A percentile compares a stretch with the other conserved stretches of the same genome.
These are phyloP conservation scores for Calonectria pseudoturangicola DNA, from an alignment of 2,329 filamentous ascomycete genomes.

Conservation along the genomic window DNA sequence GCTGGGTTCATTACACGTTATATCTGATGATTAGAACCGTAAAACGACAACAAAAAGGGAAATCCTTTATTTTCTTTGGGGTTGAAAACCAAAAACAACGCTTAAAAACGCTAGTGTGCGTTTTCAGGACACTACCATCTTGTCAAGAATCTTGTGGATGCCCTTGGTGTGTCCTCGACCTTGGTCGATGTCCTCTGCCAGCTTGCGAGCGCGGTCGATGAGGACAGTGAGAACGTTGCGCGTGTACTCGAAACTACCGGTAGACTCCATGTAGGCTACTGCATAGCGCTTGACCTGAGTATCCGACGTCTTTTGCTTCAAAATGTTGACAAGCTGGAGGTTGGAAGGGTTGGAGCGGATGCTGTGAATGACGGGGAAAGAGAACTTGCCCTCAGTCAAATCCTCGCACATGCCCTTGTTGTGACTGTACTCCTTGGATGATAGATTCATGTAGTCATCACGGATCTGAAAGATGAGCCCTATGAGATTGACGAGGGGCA, in stretches of 20 bases:
- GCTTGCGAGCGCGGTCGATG: conserved; percentile 76
- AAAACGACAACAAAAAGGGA: conserved; percentile 3
- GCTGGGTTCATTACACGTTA: conserved; percentile 51
- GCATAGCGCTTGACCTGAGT: conserved; percentile 94
- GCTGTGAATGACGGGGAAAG: conserved; percentile 94
- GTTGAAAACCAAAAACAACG: background rate
- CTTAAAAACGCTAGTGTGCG: background rate
- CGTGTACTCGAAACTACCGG: conserved; percentile 92
- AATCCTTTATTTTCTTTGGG: background rate
- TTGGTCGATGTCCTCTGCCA: conserved; percentile 79
- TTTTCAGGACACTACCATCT: conserved; percentile 68
- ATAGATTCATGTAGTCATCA: conserved; percentile 95
- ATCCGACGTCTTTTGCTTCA: conserved; percentile 91
- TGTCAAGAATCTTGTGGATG: conserved; percentile 81
- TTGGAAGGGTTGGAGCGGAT: conserved; percentile 86
- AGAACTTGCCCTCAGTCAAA: conserved; percentile 97
- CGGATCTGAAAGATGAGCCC: conserved; percentile 93
- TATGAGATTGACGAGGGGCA: conserved; percentile 88
- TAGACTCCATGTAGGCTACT: conserved; percentile 91
- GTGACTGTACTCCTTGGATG: conserved; percentile 82
- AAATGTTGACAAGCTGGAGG: conserved; percentile 90
- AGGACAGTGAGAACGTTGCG: conserved; percentile 79
- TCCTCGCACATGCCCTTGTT: conserved; percentile 98
- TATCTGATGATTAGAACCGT: conserved; percentile 34
- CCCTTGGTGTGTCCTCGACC: conserved; percentile 73